Base-by-base conservation (phyloP, 805 yeast genomes). In the Limtongia smithiae region DNA sequence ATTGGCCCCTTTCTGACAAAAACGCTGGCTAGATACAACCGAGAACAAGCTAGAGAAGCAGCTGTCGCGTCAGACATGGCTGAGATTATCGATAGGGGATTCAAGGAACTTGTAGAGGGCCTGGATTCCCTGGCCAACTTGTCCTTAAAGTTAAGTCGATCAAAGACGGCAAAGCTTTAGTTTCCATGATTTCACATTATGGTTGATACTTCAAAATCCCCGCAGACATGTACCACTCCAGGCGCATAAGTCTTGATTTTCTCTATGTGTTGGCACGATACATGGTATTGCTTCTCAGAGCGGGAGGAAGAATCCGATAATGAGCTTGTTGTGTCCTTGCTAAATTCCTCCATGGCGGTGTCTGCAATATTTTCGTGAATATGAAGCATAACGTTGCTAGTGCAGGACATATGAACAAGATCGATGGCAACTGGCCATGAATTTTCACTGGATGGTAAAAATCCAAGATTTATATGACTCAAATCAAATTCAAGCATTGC, bases 201-300 rank as follows among this genome's bases (percentile, higher is more conserved):
- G 7, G 24, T 11, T 5, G 25, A 35, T 25, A 28, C 14, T 15
- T 35, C 11, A 45, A 68, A 67, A 52, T 79, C 83, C 2, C 75
- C 70, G 39, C 85, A 85, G 1, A 85, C 69, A 58, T 87, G 96
- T 82, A 85, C 82, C 1, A 88, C 80, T 41, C 83, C 91, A 0
- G 96, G 96, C 0, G 95, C 94, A 72, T 81, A 87, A 0, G 91
- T 84, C 67, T 87, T 88, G 47, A 88, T 85, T 57, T 71, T 76
- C 54, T 84, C 87, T 8, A 82, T 51, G 51, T 78, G 81, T 1
- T 59, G 8, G 9, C 65, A 66, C 5, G 39, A 47, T 1, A 62
- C 55, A 36, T 22, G 4, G 37, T 17, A 20, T 27, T 20, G 44
- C 14, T 17, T 18, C 32, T 41, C 28, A 3, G 20, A 2, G 21